Conservation (phyloP, 2,329 filamentous ascomycete genomes). For the Aspergillus caelatus region DNA sequence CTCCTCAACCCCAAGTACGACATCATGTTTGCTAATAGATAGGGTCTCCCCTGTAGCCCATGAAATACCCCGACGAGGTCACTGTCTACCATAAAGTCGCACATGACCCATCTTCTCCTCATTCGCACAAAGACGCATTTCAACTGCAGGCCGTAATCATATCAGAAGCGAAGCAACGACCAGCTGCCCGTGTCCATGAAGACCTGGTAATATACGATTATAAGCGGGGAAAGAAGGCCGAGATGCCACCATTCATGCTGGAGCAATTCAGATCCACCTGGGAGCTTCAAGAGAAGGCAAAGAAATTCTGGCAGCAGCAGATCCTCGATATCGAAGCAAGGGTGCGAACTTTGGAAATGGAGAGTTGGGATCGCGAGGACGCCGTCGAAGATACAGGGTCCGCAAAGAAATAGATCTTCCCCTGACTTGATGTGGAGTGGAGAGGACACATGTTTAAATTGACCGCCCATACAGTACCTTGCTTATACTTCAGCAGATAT, state of each 20-base stretch:
- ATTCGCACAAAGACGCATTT: slow-evolving; percentile 35
- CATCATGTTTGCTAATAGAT: slow-evolving; percentile 9
- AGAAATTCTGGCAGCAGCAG: slow-evolving; percentile 53
- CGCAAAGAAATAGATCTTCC: slow-evolving; percentile 26
- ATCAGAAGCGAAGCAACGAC: slow-evolving; percentile 72
- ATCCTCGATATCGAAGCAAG: slow-evolving; percentile 60
- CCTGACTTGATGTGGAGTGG: neutral
- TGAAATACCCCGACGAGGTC: slow-evolving; percentile 80
- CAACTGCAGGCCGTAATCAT: slow-evolving; percentile 65
- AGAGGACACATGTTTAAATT: neutral
- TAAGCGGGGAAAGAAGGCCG: slow-evolving; percentile 56
- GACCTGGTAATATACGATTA: slow-evolving; percentile 83
- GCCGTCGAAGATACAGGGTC: slow-evolving; percentile 71
- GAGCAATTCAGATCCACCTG: slow-evolving; percentile 63
- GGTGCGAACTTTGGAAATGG: slow-evolving; percentile 66
- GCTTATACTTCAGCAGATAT: neutral
- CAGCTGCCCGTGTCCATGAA: slow-evolving; percentile 74
- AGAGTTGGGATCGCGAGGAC: slow-evolving; percentile 72
- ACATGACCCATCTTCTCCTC: slow-evolving; percentile 48
- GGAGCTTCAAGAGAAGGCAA: slow-evolving; percentile 63
- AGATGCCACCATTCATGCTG: slow-evolving; percentile 63
- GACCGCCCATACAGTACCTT: neutral
- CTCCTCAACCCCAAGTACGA: neutral
- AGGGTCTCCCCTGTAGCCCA: slow-evolving; percentile 59
- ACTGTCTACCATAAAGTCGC: slow-evolving; percentile 81